Conservation (phyloP, 139 green algal species). For the Tetradesmus lagerheimii region DNA sequence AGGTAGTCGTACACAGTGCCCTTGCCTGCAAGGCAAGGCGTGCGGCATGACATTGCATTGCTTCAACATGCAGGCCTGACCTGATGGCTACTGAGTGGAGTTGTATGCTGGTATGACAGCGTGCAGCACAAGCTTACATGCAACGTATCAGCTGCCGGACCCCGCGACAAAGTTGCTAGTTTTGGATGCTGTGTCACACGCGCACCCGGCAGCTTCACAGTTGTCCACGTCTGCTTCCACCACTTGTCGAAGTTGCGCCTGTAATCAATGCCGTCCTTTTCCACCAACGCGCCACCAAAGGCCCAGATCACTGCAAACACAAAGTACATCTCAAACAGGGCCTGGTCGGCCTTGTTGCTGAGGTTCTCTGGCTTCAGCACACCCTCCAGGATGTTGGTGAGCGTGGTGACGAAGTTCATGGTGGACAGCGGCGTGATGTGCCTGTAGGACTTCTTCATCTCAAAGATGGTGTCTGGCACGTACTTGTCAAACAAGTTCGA, state of each 20-base stretch:
- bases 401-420: conserved; percentile 88
- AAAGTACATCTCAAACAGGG: conserved; percentile 90
- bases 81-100: too few species aligned
- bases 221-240: conserved; percentile 89
- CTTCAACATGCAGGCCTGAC: background rate
- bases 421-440: conserved; percentile 86
- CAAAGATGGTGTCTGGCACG: conserved; percentile 78
- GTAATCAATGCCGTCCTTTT: conserved; percentile 94
- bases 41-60: background rate
- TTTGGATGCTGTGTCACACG: background rate
- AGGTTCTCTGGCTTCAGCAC: conserved; percentile 83
- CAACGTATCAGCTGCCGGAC: too few species aligned
- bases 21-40: conserved; percentile 56
- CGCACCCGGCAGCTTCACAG: conserved; percentile 83
- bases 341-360: conserved; percentile 80
- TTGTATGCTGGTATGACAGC: too few species aligned
- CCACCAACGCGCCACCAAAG: conserved; percentile 85
- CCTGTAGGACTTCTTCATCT: conserved; percentile 88
- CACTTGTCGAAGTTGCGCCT: conserved; percentile 93
- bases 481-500: conserved; percentile 88
- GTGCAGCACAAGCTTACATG: too few species aligned
- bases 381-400: conserved; percentile 89
- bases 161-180: too few species aligned
- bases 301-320: conserved; percentile 90
- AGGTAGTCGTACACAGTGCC: conserved; percentile 93